phyloP scores from a whole-genome alignment of 352 stramenopile species.

The Thalassiosira delicatula region DNA sequence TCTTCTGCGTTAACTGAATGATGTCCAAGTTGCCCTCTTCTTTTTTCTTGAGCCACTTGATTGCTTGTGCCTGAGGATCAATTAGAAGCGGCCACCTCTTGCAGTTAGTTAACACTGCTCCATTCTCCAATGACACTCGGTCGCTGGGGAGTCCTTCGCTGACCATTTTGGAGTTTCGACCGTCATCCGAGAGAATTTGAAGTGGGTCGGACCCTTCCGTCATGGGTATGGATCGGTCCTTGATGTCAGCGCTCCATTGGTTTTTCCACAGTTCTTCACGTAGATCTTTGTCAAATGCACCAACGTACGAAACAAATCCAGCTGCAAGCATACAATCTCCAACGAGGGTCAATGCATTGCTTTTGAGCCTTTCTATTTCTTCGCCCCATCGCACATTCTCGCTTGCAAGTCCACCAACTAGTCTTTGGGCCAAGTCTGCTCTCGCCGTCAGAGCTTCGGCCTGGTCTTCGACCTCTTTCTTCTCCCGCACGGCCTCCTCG shows the following conservation, averaged over 20 bases:
- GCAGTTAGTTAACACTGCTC: conserved; percentile 97
- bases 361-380: conserved; percentile 95
- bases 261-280: conserved; percentile 87
- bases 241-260: conserved; percentile 89
- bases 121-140: conserved; percentile 98
- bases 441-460: conserved; percentile 92
- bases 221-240: conserved; percentile 91
- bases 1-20: conserved; percentile 94
- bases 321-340: conserved; percentile 95
- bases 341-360: conserved; percentile 93
- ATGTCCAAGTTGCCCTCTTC: conserved; percentile 92
- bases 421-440: conserved; percentile 91
- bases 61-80: conserved; percentile 96
- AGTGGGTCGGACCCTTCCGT: conserved; percentile 94
- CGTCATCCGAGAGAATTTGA: conserved; percentile 94
- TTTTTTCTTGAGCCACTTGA: conserved; percentile 97
- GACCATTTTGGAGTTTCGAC: conserved; percentile 97
- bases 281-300: conserved; percentile 94
- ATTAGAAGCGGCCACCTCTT: conserved; percentile 98
- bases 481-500: conserved; percentile 92
- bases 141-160: conserved; percentile 96
- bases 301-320: conserved; percentile 97
- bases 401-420: conserved; percentile 93
- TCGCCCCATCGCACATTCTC: conserved; percentile 97
- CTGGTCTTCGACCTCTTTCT: conserved; percentile 94